Base-by-base conservation (phyloP, 495 filamentous ascomycete genomes). In the Cenococcum geophilum region DNA sequence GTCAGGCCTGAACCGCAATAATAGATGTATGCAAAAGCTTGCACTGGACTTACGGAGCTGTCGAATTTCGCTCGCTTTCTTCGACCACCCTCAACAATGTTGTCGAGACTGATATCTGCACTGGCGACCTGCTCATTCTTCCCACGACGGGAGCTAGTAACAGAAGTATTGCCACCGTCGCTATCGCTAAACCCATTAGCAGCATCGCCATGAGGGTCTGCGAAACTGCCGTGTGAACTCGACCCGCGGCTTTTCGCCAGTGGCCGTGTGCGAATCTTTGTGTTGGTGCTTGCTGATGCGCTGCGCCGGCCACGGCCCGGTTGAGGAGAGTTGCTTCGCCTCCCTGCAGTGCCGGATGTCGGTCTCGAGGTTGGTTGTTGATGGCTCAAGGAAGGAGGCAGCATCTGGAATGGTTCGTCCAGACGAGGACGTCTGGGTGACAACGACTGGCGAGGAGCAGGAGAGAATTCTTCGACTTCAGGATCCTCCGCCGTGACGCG, bases 11-110 rank as follows among this genome's bases (percentile, higher is more conserved):
- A 37, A 20, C 16, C 55, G 16, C 8, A 45, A 57, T 32, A 68
- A 49, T 51, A 18, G 20, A 47, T 37, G 40, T 8, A 18, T 52
- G 49, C 18, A 16, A 23, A 16, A 10, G 16, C 21, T 52, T 23
- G 3, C 4, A 20, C 25, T 60, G 68, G 60, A 80, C 91, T 84
- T 82, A 97, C 91, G 66, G 91, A 95, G 76, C 91, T 97, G 66
- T 96, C 91, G 72, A 98, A 98, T 77, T 96, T 96, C 63, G 93
- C 89, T 70, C 90, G 84, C 80, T 98, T 97, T 64, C 93, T 84
- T 74, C 93, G 85, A 64, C 91, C 91, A 68, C 95, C 93, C 75
- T 97, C 92, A 58, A 98, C 87, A 74, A 98, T 97, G 70, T 98
- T 98, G 60, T 95, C 89, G 64, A 96, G 81, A 73, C 92, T 97